Base-by-base conservation (phyloP, 1,284 basidiomycete species). In the Limonomyces culmigenus region DNA sequence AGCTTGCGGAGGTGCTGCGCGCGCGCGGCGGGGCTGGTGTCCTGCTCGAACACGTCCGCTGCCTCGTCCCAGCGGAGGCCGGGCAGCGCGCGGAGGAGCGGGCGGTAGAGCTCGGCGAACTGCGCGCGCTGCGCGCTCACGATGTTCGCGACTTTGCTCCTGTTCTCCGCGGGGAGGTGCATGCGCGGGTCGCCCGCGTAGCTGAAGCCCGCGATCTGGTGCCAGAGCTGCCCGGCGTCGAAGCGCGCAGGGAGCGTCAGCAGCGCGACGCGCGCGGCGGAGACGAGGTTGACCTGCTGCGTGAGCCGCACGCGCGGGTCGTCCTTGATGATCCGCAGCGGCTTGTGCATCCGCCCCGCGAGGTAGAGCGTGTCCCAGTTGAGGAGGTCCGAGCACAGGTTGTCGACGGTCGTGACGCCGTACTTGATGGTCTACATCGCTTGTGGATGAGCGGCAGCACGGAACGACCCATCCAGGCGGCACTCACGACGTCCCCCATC, bases 281-380 rank as follows among this genome's bases (percentile, higher is more conserved):
- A 89, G 12, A 78, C 73, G 34, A 93, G 69, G 60, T 99, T 98
- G 49, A 89, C 85, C 50, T 92, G 84, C 50, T 93, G 85, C 2
- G 92, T 88, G 29, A 89, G 63, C 32, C 81, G 71, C n/a, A 97
- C 85, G 25, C 84, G 74, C 1, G 87, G 75, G 51, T 92, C 83
- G 48, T 87, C 79, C 50, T 72, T 76, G 54, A 95, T 81, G 45
- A 91, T 86, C 32, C 86, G 74, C 34, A 91, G 65, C 0, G 95
- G 93, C 55, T 99, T 99, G 59, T 98, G 93, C 76, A 98, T 89
- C 16, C 93, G 70, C 0, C 93, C 95, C 1, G 88, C 83, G 32
- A 96, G 74, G 56, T 99, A 99, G 5, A 98, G 69, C 14, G 87
- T 77, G 32, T 77, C 71, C 93, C 95, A 99, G 48, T 88, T 84